Evolutionary conservation across 2,329 filamentous ascomycete species (phyloP), one percentile per base, ranked within the genome.

Genomic region (Didymellaceae sp.): DNA sequence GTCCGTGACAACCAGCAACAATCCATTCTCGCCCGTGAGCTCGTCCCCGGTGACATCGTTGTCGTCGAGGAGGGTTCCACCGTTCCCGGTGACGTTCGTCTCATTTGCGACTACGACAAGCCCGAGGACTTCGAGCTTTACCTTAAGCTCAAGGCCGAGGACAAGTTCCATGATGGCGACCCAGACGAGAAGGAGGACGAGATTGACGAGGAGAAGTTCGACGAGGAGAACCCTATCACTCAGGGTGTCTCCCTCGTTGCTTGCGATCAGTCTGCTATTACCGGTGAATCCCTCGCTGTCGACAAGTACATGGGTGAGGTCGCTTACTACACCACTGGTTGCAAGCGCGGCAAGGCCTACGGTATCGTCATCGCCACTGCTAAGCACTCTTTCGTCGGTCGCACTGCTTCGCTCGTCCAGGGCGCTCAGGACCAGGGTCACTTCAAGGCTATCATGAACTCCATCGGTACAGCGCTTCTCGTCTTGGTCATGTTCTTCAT

Each of bases 401-500:
- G 84, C 73, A 90, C 87, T 63, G 88, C 88, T 55, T 82, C 83
- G 63, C 81, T 90, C 42, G 87, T 90, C 41, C 84, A 89, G 77
- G 87, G 87, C 61, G 87, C 88, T 60, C 81, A 89, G 76, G 88
- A 90, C 74, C 82, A 86, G 68, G 88, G 87, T 77, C 63, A 60
- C 46, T 67, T 65, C 54, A 90, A 91, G 80, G 87, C 87, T 60
- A 88, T 90, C 80, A 90, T 90, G 88, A 86, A 90, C 82, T 87
- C 83, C 70, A 90, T 91, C 68, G 87, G 87, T 75, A 89, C 86
- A 44, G 78, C 85, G 54, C 80, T 91, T 48, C 80, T 91, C 63
- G 86, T 90, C 64, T 79, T 90, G 56, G 88, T 90, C 77, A 86
- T 90, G 75, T 87, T 88, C 77, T 90, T 83, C 81, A 89, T 90